A percentile compares a stretch with the other conserved stretches of the same genome.
phyloP scores from a whole-genome alignment of 768 basidiomycete genomes.

The Leucocoprinus leucothites region DNA sequence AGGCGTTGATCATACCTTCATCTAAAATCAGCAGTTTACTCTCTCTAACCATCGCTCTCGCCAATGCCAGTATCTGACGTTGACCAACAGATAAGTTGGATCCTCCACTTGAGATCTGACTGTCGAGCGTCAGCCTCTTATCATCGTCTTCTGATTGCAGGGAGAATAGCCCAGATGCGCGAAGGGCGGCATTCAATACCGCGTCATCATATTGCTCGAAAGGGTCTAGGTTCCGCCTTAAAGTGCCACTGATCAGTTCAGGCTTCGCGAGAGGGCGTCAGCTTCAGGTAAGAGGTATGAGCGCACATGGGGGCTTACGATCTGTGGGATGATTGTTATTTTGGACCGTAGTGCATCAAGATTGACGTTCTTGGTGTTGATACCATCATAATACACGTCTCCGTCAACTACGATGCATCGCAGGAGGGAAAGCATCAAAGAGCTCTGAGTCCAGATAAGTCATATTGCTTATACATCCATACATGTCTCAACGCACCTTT shows the following conservation, averaged over 20 bases:
- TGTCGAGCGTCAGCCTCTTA: conserved; percentile 45
- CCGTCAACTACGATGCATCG: conserved; percentile 53
- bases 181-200: conserved; percentile 30
- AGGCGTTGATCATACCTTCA: conserved; percentile 37
- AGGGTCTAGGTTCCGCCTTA: conserved; percentile 61
- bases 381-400: conserved; percentile 48
- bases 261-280: conserved; percentile 21
- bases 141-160: conserved; percentile 36
- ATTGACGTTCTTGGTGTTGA: conserved; percentile 43
- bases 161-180: conserved; percentile 31
- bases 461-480: neutral
- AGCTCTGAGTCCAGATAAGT: conserved; percentile 16
- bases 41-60: conserved; percentile 52
- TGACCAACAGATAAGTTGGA: conserved; percentile 75
- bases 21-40: conserved; percentile 57
- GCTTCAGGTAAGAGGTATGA: too few relatives aligned
- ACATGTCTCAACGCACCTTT: conserved; percentile 14
- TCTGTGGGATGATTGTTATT: conserved; percentile 54
- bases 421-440: conserved; percentile 44
- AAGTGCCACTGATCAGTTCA: conserved; percentile 52
- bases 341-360: conserved; percentile 50
- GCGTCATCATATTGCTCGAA: conserved; percentile 53
- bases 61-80: conserved; percentile 60
- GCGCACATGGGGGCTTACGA: neutral
- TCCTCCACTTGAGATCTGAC: conserved; percentile 45